Percentiles rank a stretch among this genome's conserved stretches.
Evolutionary conservation across 345 rosid species (phyloP).

Genomic region (Rubroshorea leprosula): DNA sequence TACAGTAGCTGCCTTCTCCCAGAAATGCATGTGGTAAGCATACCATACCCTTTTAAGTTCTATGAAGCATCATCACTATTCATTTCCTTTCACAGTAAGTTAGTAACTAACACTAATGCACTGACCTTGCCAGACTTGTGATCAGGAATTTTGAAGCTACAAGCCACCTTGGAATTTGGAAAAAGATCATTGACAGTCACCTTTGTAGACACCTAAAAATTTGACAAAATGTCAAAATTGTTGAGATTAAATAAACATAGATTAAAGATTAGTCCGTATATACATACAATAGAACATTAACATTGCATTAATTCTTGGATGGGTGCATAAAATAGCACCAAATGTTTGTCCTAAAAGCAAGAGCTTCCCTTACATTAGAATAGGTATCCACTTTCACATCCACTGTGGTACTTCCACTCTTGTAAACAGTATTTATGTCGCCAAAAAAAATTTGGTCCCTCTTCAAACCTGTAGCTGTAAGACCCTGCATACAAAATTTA

Average conservation of each 20-base stretch:
- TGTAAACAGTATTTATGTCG: constrained; percentile 60
- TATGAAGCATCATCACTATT: not conserved
- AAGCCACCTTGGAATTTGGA: constrained; percentile 50
- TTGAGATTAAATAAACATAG: constrained; percentile 5
- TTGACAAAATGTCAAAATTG: not conserved
- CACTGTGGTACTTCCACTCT: constrained; percentile 55
- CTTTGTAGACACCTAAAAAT: constrained; percentile 58
- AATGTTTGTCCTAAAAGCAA: not conserved
- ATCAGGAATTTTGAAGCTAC: constrained; percentile 76
- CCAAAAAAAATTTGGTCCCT: constrained; percentile 57
- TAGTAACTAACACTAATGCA: too few relatives aligned
- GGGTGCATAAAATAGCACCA: constrained; percentile 1
- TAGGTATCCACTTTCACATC: constrained; percentile 70
- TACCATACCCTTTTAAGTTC: not conserved
- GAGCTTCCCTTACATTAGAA: constrained; percentile 50
- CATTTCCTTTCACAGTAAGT: not conserved
- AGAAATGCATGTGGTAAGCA: not conserved
- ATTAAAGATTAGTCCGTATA: not conserved
- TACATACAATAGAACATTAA: not conserved
- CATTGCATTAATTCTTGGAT: not conserved
- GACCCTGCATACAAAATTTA: constrained; percentile 39
- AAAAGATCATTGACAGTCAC: constrained; percentile 55
- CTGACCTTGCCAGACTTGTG: constrained; percentile 93
- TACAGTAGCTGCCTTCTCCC: too few relatives aligned
- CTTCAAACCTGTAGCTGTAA: constrained; percentile 68